Conservation (phyloP, 345 rosid species). For the Eutrema japonicum region DNA sequence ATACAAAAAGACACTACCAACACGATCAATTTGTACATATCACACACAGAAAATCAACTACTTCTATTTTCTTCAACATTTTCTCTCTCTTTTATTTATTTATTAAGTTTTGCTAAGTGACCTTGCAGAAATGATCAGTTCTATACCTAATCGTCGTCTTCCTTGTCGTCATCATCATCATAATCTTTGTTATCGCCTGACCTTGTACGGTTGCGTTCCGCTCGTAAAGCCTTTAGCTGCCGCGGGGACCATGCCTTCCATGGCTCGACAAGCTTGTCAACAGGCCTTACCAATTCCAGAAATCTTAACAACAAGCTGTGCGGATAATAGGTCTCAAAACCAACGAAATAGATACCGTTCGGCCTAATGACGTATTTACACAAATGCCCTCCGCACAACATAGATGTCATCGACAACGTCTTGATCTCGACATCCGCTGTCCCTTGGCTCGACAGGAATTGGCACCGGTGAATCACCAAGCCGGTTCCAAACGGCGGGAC, state of each 20-base stretch:
- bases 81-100: background rate
- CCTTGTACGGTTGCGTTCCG: conserved; percentile 4
- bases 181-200: conserved; percentile 15
- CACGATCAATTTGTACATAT: conserved; percentile 7
- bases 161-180: background rate
- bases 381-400: conserved; percentile 41
- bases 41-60: conserved; percentile 9
- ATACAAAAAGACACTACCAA: conserved; percentile 4
- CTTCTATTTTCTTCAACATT: conserved; percentile 13
- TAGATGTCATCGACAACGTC: conserved; percentile 43
- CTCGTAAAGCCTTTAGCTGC: conserved; percentile 37
- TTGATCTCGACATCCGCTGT: conserved; percentile 38
- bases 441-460: conserved; percentile 43
- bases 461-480: conserved; percentile 40
- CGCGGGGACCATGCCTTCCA: conserved; percentile 46
- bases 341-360: conserved; percentile 42
- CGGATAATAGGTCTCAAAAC: conserved; percentile 39
- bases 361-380: conserved; percentile 40
- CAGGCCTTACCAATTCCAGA: conserved; percentile 41
- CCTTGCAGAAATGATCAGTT: conserved; percentile 28
- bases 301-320: conserved; percentile 34
- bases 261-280: conserved; percentile 43
- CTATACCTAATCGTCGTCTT: conserved; percentile 24
- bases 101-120: background rate
- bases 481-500: conserved; percentile 42